Base-by-base conservation (phyloP, 257 asterid genomes). In the Forsythia viridissima region DNA sequence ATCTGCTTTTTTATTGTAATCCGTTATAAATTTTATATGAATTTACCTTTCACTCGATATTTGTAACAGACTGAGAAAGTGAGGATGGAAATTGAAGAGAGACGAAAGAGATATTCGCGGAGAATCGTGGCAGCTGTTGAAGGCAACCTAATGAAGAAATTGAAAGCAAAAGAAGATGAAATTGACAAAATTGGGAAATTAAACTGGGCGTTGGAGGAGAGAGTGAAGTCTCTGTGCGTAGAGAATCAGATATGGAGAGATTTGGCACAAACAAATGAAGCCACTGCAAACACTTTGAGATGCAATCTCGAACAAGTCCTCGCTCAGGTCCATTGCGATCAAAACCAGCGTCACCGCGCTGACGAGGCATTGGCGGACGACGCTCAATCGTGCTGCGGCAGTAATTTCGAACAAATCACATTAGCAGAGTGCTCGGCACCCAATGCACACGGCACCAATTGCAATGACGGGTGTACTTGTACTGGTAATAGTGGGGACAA, bases 241-340 rank as follows among this genome's bases (percentile, higher is more conserved):
- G 92, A 89, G 68, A 89, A 87, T 36, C 92, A 89, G 34, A 69
- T 89, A 67, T 89, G 91, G 92, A 71, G 87, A 76, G 90, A 89
- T 11, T 66, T 87, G 46, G 92, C 92, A 5, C 88, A 85, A 21
- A 10, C 86, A 0, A 89, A 89, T 82, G 92, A 89, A 57, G 89
- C 87, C 7, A 78, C 90, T 5, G 90, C 90, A 1, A 87, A 87
- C 74, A 80, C 88, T 11, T 77, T 87, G 38, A 57, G 93, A 15
- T 71, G 71, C 77, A 83, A 87, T 55, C 88, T 87, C 18, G 91
- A 89, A 59, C 90, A 87, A 36, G 86, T 85, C 65, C 82, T 85
- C 0, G 85, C 87, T 12, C 87, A 82, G 11, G 86, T 83, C 2
- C 89, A 86, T 13, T 81, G 75, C 71, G 80, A 81, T 21, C 84